phyloP scores from a whole-genome alignment of 768 basidiomycete genomes.

The Paxillus rubicundulus region DNA sequence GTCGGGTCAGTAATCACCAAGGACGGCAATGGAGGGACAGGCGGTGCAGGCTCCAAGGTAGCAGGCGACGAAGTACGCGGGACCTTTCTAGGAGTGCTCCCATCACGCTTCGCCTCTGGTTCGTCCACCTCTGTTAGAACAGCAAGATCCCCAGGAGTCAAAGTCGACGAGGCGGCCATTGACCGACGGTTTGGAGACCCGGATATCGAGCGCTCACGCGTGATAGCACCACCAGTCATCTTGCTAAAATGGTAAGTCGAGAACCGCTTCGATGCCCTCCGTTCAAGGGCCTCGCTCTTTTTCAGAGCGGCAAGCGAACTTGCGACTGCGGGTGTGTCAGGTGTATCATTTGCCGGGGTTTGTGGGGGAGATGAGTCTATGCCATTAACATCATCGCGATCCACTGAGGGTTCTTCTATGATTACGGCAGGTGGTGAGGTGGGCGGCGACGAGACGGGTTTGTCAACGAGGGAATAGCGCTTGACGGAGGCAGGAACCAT shows the following conservation, averaged over 20 bases:
- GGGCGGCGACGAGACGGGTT: constrained; percentile 47
- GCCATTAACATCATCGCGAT: constrained; percentile 29
- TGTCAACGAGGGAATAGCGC: constrained; percentile 78
- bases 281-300: constrained; percentile 79
- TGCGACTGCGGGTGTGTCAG: constrained; percentile 64
- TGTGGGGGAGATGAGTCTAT: constrained; percentile 30
- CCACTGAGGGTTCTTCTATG: constrained; percentile 29
- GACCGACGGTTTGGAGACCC: constrained; percentile 62
- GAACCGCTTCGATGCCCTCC: constrained; percentile 93
- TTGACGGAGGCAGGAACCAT: constrained; percentile 66
- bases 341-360: constrained; percentile 36
- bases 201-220: constrained; percentile 47
- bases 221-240: constrained; percentile 65
- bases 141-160: constrained; percentile 70
- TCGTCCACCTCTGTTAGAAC: constrained; percentile 75
- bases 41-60: constrained; percentile 21
- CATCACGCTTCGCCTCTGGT: constrained; percentile 21
- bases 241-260: constrained; percentile 93
- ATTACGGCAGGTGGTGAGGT: constrained; percentile 50
- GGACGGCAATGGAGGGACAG: constrained; percentile 51
- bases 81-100: constrained; percentile 23
- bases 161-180: constrained; percentile 56
- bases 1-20: constrained; percentile 39
- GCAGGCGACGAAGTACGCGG: constrained; percentile 37
- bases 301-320: constrained; percentile 86